Evolutionary conservation across 805 yeast genomes (phyloP), one percentile per base, ranked within the genome.

Genomic region (baker's yeast (Saccharomyces cerevisiae)): DNA sequence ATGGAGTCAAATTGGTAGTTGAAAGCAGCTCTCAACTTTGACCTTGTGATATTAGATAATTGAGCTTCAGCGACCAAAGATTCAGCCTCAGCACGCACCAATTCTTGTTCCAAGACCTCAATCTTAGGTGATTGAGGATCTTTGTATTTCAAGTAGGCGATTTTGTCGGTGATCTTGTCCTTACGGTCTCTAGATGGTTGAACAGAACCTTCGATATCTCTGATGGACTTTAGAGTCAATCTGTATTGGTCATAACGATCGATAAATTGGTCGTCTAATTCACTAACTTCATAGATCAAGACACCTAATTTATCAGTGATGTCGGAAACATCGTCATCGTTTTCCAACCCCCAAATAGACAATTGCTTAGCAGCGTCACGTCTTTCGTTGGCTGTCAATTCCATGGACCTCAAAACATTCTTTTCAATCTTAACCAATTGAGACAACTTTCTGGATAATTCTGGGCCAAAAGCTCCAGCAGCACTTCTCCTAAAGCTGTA

Each of bases 31-130:
- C 87, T 85, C 69, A 89, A 79, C 73, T 87, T 86, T 69, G 88
- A 90, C 75, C 96, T 80, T 61, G 96, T 87, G 68, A 87, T 87
- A 73, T 88, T 88, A 41, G 92, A 85, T 64, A 89, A 78, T 76
- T 89, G 96, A 30, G 95, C 95, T 75, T 88, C 96, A 50, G 96
- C 96, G 63, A 89, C 96, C 60, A 88, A 77, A 51, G 90, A 84
- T 74, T 89, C 96, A 53, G 96, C 96, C 75, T 89, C 96, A 41
- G 94, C 94, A 74, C 96, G 80, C 55, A 89, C 96, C 69, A 88
- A 78, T 73, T 88, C 95, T 72, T 89, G 95, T 76, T 89, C 95
- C 69, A 89, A 77, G 54, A 87, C 83, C 53, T 82, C 79, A 60
- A 88, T 84, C 77, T 85, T 87, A 61, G 79, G 89, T 46, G 90